Conservation (phyloP, 2,329 filamentous ascomycete species). For the Colletotrichum spaethianum region DNA sequence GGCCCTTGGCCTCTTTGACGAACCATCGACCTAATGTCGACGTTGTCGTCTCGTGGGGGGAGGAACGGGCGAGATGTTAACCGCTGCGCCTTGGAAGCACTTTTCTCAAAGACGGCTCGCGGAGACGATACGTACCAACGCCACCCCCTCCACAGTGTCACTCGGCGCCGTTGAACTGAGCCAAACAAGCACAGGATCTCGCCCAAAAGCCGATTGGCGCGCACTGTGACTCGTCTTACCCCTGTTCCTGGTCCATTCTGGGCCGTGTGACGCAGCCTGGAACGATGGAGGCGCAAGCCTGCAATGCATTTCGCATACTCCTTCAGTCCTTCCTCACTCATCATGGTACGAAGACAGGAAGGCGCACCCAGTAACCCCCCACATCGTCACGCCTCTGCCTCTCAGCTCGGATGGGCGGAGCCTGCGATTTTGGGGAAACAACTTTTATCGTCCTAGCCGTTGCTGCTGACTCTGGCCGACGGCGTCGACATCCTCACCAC, state of each 20-base stretch:
- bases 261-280: conserved; percentile 35
- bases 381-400: conserved; percentile 3
- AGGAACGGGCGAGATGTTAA: background rate
- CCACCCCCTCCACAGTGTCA: background rate
- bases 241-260: background rate
- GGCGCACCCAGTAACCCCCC: background rate
- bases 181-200: background rate
- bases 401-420: conserved; percentile 17
- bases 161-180: too few species aligned
- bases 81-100: background rate
- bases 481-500: background rate
- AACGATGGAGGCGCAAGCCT: conserved; percentile 38
- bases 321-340: background rate
- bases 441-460: background rate
- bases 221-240: conserved; percentile 11
- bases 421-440: conserved; percentile 4
- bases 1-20: background rate
- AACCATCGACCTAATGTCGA: background rate
- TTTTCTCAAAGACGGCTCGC: background rate
- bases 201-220: background rate
- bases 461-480: background rate
- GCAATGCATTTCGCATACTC: conserved; percentile 1
- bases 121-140: background rate
- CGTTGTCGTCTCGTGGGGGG: background rate
- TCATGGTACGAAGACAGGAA: background rate